A percentile compares a stretch with the other conserved stretches of the same genome.
These are phyloP conservation scores for Dioszegia aurantiaca DNA, from an alignment of 768 basidiomycete genomes.

Conservation along the genomic window DNA sequence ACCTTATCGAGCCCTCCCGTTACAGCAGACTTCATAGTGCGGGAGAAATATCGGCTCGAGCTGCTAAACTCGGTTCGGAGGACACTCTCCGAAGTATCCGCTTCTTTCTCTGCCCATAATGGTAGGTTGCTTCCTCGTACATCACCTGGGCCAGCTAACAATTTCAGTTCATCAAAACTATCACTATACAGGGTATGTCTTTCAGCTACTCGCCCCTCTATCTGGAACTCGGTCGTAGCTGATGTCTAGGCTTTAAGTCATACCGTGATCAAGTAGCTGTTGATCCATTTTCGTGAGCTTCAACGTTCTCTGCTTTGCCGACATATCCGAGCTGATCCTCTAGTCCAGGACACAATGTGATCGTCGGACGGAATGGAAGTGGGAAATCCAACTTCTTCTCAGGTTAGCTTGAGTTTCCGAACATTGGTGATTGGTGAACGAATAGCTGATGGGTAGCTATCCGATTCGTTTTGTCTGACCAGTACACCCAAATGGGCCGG, in stretches of 20 bases:
- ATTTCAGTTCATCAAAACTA: conserved; percentile 49
- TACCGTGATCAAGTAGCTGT: conserved; percentile 62
- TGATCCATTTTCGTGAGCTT: conserved; percentile 73
- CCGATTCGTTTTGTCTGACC: conserved; percentile 95
- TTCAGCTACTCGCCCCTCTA: not conserved
- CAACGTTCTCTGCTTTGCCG: not conserved
- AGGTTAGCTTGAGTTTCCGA: conserved; percentile 57
- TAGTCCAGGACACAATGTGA: conserved; percentile 82
- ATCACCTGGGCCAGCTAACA: not conserved
- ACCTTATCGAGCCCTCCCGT: too few species aligned
- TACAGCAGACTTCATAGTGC: too few species aligned
- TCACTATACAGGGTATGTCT: conserved; percentile 49
- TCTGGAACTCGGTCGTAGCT: not conserved
- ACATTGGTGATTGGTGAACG: not conserved
- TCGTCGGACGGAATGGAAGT: conserved; percentile 94
- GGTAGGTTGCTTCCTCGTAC: not conserved
- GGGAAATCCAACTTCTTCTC: conserved; percentile 99
- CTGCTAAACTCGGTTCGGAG: too few species aligned
- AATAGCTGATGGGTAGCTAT: conserved; percentile 62
- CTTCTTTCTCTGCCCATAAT: not conserved
- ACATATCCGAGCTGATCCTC: conserved; percentile 1
- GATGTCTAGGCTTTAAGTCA: conserved; percentile 87
- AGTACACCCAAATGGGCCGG: conserved; percentile 89
- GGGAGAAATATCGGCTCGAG: too few species aligned
- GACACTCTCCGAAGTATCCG: not conserved